A percentile compares a stretch with the other conserved stretches of the same genome.
These are phyloP conservation scores for Drechslerella coelobrocha DNA, from an alignment of 2,329 filamentous ascomycete species.

Conservation along the genomic window DNA sequence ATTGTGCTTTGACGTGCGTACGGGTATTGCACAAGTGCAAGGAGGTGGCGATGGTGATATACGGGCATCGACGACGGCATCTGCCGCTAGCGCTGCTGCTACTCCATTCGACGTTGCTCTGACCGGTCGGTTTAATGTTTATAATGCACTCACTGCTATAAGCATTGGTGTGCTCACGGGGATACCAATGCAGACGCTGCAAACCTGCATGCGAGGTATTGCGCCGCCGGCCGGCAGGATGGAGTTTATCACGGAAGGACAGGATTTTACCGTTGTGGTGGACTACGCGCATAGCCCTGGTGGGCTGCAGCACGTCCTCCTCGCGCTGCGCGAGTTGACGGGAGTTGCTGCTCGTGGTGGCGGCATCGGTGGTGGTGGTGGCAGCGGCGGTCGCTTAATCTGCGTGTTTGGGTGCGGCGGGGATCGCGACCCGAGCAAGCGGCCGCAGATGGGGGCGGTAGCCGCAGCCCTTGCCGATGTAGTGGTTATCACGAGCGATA, in stretches of 20 bases:
- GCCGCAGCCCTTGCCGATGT: conserved; percentile 24
- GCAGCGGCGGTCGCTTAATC: conserved; percentile 3
- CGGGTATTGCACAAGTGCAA: too few relatives aligned
- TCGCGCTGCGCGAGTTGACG: conserved; percentile 22
- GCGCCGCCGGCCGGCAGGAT: conserved; percentile 30
- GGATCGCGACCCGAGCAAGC: conserved; percentile 20
- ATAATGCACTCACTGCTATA: conserved; percentile 25
- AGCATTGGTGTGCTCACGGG: conserved; percentile 1
- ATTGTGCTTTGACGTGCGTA: conserved; percentile 2
- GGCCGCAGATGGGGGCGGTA: conserved; percentile 25
- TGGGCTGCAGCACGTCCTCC: conserved; percentile 12
- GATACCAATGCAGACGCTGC: conserved; percentile 12
- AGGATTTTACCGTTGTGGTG: conserved; percentile 25
- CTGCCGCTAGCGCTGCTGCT: too few relatives aligned
- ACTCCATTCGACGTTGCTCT: conserved; percentile 18
- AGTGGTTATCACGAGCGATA: conserved; percentile 31
- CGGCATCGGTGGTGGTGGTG: too few relatives aligned
- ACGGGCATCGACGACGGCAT: too few relatives aligned
- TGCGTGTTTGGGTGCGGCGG: conserved; percentile 31
- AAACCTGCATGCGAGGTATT: conserved; percentile 2
- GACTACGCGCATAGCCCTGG: conserved; percentile 34
- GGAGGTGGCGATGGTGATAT: not conserved
- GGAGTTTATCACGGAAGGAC: conserved; percentile 37
- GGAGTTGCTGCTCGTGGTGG: too few relatives aligned
- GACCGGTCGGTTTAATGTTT: conserved; percentile 30